Evolutionary conservation across 208 protist genomes (phyloP).

Genomic region (Leptomonas pyrrhocoris): DNA sequence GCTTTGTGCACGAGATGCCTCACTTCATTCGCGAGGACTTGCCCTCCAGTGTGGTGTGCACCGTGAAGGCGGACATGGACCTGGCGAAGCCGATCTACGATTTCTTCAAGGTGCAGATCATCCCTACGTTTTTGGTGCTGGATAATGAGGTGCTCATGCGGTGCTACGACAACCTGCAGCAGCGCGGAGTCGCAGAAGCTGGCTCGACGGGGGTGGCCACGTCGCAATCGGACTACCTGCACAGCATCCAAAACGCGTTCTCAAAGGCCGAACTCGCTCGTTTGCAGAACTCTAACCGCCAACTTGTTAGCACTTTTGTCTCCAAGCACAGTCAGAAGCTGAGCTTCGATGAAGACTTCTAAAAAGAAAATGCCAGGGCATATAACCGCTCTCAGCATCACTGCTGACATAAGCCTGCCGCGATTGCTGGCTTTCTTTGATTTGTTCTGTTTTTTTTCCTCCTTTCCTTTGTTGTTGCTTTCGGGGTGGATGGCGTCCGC

Average conservation of each 20-base stretch:
- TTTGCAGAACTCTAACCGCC: constrained; percentile 78
- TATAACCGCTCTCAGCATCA: not conserved
- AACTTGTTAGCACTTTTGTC: constrained; percentile 61
- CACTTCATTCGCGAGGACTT: constrained; percentile 55
- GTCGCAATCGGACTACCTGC: constrained; percentile 12
- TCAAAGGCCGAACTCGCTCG: constrained; percentile 53
- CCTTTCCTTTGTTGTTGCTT: too few species aligned
- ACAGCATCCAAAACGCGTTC: constrained; percentile 38
- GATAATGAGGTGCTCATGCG: constrained; percentile 62
- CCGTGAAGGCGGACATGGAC: constrained; percentile 85
- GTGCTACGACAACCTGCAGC: constrained; percentile 27
- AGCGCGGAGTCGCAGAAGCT: constrained; percentile 15
- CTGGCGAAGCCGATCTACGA: constrained; percentile 73
- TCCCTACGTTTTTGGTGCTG: constrained; percentile 82
- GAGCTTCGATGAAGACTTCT: constrained; percentile 85
- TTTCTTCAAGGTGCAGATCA: constrained; percentile 74
- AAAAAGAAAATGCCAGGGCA: not conserved
- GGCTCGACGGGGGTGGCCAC: constrained; percentile 3
- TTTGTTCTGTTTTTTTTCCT: constrained; percentile 1
- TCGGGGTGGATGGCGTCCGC: not conserved
- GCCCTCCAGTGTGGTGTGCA: constrained; percentile 37
- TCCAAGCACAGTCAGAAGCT: constrained; percentile 63
- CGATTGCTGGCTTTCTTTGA: not conserved
- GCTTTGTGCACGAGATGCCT: constrained; percentile 63
- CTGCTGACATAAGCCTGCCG: too few species aligned